Conservation (phyloP, 148 eudicot genomes). For the Cornus florida region DNA sequence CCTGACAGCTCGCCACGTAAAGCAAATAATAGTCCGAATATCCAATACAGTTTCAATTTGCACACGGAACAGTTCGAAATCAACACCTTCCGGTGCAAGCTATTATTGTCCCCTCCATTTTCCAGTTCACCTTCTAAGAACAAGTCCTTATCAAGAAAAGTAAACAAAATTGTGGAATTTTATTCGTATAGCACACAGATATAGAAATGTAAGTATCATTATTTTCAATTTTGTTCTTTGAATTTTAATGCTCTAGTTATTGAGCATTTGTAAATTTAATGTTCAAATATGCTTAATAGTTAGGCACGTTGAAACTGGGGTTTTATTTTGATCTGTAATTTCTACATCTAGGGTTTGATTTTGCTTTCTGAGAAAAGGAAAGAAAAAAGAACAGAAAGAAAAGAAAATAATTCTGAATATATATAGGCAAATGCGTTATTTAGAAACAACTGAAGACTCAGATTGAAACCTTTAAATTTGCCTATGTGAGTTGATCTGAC, state of each 20-base stretch:
- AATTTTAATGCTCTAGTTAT: neutral
- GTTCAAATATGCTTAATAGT: neutral
- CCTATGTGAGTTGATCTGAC: too few species aligned
- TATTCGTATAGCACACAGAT: too few species aligned
- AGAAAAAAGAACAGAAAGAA: too few species aligned
- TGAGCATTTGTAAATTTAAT: neutral
- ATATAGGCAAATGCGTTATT: too few species aligned
- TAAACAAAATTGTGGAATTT: neutral
- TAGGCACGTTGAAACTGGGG: neutral
- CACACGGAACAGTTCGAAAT: slow-evolving; percentile 5
- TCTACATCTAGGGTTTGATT: too few species aligned
- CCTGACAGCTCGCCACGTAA: slow-evolving; percentile 5
- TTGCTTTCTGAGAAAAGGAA: too few species aligned
- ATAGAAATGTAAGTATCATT: neutral
- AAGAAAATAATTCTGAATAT: too few species aligned
- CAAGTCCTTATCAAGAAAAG: neutral
- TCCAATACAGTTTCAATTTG: slow-evolving; percentile 14
- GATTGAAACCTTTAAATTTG: too few species aligned
- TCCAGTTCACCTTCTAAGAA: neutral
- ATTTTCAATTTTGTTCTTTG: neutral
- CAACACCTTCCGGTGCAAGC: slow-evolving; percentile 13
- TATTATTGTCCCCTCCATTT: neutral
- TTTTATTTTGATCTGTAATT: neutral
- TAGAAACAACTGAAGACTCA: too few species aligned
- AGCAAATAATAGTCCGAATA: neutral